A percentile compares a stretch with the other conserved stretches of the same genome.
Evolutionary conservation across 2,329 filamentous ascomycete genomes (phyloP).

Genomic region (Penicillium sp.): DNA sequence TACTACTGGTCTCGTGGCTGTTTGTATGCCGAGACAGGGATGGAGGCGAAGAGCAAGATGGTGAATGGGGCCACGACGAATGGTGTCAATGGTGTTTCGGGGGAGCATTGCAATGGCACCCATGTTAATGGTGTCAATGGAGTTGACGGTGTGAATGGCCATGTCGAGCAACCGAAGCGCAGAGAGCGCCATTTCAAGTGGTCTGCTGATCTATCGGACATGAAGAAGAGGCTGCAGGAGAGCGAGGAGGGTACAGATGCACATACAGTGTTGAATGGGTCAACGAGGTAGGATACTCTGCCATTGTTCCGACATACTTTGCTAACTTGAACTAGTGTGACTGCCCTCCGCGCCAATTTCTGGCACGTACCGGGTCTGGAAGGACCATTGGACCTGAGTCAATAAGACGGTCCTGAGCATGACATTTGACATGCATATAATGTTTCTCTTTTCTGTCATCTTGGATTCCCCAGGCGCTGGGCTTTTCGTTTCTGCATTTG

Average conservation of each 20-base stretch:
- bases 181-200: constrained; percentile 83
- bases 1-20: constrained; percentile 76
- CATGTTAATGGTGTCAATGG: constrained; percentile 2
- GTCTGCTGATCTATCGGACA: constrained; percentile 76
- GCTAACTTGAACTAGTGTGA: constrained; percentile 58
- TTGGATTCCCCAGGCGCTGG: constrained; percentile 5
- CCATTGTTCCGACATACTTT: background rate
- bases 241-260: constrained; percentile 77
- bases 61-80: constrained; percentile 53
- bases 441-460: constrained; percentile 5
- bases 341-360: constrained; percentile 83
- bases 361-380: constrained; percentile 65
- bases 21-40: constrained; percentile 68
- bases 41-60: constrained; percentile 46
- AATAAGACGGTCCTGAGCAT: constrained; percentile 34
- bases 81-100: constrained; percentile 20
- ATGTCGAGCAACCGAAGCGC: constrained; percentile 40
- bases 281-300: constrained; percentile 59
- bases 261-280: constrained; percentile 78
- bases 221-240: constrained; percentile 73
- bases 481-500: constrained; percentile 10
- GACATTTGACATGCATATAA: constrained; percentile 2
- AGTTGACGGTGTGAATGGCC: constrained; percentile 13
- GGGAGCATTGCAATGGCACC: constrained; percentile 7
- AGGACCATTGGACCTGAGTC: constrained; percentile 60